Conservation (phyloP, 306 rosid genomes). For the Lagenaria siceraria region DNA sequence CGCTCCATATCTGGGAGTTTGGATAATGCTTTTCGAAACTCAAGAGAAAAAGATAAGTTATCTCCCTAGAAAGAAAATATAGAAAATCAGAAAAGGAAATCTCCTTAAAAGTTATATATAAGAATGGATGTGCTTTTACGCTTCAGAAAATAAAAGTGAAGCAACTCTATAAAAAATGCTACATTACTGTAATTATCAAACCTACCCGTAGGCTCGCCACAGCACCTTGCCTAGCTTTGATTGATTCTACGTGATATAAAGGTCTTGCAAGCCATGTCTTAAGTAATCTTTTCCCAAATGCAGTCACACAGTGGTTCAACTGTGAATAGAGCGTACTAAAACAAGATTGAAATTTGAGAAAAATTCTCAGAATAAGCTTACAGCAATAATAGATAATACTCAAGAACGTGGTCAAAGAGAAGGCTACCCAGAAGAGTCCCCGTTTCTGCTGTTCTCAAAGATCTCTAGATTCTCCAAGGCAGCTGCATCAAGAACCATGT, state of each 20-base stretch:
- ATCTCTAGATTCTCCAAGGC: conserved; percentile 93
- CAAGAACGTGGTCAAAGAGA: conserved; percentile 1
- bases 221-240: conserved; percentile 77
- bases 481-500: conserved; percentile 89
- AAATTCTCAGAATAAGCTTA: conserved; percentile 22
- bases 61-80: conserved; percentile 49
- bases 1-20: conserved; percentile 81
- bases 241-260: conserved; percentile 49
- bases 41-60: conserved; percentile 57
- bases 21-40: conserved; percentile 51
- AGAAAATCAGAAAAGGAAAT: conserved; percentile 1
- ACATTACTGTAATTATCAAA: conserved; percentile 7
- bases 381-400: conserved; percentile 1
- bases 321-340: conserved; percentile 76
- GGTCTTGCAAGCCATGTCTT: conserved; percentile 96
- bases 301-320: conserved; percentile 83
- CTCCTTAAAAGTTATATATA: neutral
- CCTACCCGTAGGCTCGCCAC: conserved; percentile 63
- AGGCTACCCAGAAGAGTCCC: conserved; percentile 76
- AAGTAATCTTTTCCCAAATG: conserved; percentile 88
- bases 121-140: neutral
- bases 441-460: conserved; percentile 82
- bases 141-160: neutral
- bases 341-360: conserved; percentile 5
- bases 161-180: neutral